A percentile compares a stretch with the other conserved stretches of the same genome.
Evolutionary conservation across 2,329 filamentous ascomycete genomes (phyloP).

Genomic region (Talaromyces funiculosus): DNA sequence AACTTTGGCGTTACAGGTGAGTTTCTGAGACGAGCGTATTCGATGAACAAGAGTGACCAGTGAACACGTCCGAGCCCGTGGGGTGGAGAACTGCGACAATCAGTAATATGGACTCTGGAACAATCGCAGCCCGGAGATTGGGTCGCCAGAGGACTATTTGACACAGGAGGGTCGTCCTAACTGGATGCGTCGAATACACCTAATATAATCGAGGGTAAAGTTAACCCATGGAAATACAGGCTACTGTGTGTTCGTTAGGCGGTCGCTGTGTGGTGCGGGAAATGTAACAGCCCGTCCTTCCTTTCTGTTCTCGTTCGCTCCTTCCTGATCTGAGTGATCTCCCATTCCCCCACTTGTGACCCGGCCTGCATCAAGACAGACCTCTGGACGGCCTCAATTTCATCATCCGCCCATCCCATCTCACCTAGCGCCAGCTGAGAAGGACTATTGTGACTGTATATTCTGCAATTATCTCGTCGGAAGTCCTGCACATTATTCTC

Average conservation of each 20-base stretch:
- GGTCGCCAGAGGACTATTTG: neutral
- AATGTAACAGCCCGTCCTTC: neutral
- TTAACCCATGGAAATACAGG: too few relatives aligned
- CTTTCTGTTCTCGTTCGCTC: neutral
- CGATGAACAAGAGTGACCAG: neutral
- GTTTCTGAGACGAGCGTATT: neutral
- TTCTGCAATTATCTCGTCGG: neutral
- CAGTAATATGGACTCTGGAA: neutral
- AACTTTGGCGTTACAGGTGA: neutral
- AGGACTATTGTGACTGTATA: neutral
- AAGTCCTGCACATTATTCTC: neutral
- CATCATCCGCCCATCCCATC: neutral
- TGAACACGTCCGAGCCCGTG: neutral
- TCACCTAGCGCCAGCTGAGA: neutral
- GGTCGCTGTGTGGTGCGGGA: neutral
- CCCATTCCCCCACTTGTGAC: neutral
- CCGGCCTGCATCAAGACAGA: neutral
- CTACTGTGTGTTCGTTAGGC: neutral
- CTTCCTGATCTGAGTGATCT: neutral
- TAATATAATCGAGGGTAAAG: neutral
- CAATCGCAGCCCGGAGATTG: neutral
- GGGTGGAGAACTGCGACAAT: neutral
- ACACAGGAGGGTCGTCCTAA: slow-evolving; percentile 3
- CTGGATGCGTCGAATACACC: neutral
- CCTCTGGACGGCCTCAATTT: neutral